phyloP scores from a whole-genome alignment of 2,329 filamentous ascomycete species.

The Paraphoma chrysanthemicola region DNA sequence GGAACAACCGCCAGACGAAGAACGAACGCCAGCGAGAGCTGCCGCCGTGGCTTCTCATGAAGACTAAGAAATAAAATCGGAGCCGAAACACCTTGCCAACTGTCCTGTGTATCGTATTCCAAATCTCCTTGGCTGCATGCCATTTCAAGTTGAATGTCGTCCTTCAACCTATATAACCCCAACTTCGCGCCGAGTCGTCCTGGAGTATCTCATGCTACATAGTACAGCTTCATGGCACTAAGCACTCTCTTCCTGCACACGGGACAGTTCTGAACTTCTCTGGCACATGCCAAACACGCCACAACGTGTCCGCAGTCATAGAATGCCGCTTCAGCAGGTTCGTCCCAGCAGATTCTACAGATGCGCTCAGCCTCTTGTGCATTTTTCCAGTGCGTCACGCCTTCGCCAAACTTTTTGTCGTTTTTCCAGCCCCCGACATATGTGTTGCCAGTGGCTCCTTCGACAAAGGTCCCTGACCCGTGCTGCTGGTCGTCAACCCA shows the following conservation, averaged over 20 bases:
- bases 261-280: conserved; percentile 65
- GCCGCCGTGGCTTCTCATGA: neutral
- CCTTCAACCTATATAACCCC: neutral
- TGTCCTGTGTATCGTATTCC: neutral
- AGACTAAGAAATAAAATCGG: neutral
- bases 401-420: conserved; percentile 66
- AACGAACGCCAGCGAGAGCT: neutral
- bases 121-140: neutral
- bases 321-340: conserved; percentile 65
- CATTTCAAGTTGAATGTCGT: neutral
- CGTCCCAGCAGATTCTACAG: conserved; percentile 69
- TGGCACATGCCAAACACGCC: conserved; percentile 66
- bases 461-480: conserved; percentile 64
- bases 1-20: neutral
- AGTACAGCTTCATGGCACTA: conserved; percentile 64
- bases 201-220: conserved; percentile 34
- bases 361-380: conserved; percentile 66
- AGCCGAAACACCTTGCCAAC: neutral
- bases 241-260: conserved; percentile 66
- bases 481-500: conserved; percentile 70
- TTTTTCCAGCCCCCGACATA: conserved; percentile 68
- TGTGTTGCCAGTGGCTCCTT: conserved; percentile 64
- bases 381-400: conserved; percentile 67
- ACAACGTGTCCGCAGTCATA: conserved; percentile 70
- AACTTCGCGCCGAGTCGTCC: neutral